Evolutionary conservation across 2,329 filamentous ascomycete genomes (phyloP), one percentile per base, ranked within the genome.

Genomic region (Trichoderma koningiopsis): DNA sequence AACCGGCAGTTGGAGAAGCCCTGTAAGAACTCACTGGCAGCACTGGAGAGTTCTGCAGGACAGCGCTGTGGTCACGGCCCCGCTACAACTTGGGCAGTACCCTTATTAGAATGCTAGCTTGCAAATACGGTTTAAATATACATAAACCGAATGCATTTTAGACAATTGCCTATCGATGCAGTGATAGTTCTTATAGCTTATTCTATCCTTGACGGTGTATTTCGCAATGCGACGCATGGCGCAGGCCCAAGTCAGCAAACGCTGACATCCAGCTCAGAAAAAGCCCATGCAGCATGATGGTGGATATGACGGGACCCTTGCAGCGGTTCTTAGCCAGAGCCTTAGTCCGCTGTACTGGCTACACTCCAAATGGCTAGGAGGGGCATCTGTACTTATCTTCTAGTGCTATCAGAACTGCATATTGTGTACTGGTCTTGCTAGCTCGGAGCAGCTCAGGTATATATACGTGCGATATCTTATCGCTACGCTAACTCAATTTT

Each of bases 401-500:
- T 11, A 14, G 4, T n/a, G 3, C 4, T 33, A 5, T 2, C 0
- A 16, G 2, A 3, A 0, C 2, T 4, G n/a, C 4, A 27, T 6
- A 4, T 35, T 14, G 19, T 14, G 62, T 65, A 57, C 37, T 6
- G 33, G 0, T 13, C 13, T n/a, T 27, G 35, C 53, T 64, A 65
- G 29, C 14, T n/a, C 22, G 19, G 47, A 6, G 35, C 2, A 3
- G 5, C 4, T 11, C 16, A 64, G 29, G 61, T 64, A 43, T n/a
- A 37, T 3, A 3, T 59, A 67, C 63, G 6, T 19, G 8, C 27
- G 58, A 67, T 61, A 33, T 61, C 57, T 60, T 68, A 60, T 68
- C 65, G 53, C 13, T 52, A 35, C 56, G 65, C 65, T 47, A 61
- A 52, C 29, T 29, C 40, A 53, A 29, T 49, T 68, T 68, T 68